Conservation (phyloP, 371 early-diverging fungal genomes). For the Cokeromyces recurvatus region DNA sequence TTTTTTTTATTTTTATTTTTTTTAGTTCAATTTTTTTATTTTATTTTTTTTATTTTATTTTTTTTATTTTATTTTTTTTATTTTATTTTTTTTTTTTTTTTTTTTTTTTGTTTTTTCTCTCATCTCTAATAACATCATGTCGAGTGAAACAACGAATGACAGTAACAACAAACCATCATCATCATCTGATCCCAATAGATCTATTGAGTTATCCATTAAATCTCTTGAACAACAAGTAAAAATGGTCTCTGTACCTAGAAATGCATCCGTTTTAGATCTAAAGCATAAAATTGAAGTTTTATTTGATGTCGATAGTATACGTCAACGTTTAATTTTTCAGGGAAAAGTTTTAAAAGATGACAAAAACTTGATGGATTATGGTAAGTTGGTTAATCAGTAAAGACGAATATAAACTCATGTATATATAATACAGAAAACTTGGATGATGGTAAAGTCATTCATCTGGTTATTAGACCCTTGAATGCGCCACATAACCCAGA, state of each 20-base stretch:
- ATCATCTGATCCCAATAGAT: neutral
- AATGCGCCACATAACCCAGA: conserved; percentile 43
- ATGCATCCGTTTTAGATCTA: conserved; percentile 48
- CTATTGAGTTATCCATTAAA: conserved; percentile 45
- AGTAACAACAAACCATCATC: neutral
- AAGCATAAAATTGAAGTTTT: conserved; percentile 45
- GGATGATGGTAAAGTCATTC: conserved; percentile 54
- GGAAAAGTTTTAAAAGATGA: conserved; percentile 55
- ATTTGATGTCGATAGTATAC: conserved; percentile 43
- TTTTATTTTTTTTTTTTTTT: too few relatives aligned
- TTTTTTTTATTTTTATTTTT: too few relatives aligned
- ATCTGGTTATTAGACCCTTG: conserved; percentile 51
- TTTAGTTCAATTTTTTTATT: too few relatives aligned
- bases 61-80: too few relatives aligned
- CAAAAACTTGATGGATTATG: conserved; percentile 47
- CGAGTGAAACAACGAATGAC: too few relatives aligned
- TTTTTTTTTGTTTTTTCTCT: too few relatives aligned
- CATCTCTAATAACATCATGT: too few relatives aligned
- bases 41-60: too few relatives aligned
- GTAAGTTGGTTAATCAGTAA: conserved; percentile 20
- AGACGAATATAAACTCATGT: too few relatives aligned
- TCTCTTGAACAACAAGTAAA: conserved; percentile 49
- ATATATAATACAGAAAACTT: conserved; percentile 31
- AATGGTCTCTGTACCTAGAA: conserved; percentile 41
- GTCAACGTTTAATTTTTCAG: conserved; percentile 58